A percentile compares a stretch with the other conserved stretches of the same genome.
Evolutionary conservation across 1,284 basidiomycete species (phyloP).

Genomic region (Pyrrhoderma lamaoense): DNA sequence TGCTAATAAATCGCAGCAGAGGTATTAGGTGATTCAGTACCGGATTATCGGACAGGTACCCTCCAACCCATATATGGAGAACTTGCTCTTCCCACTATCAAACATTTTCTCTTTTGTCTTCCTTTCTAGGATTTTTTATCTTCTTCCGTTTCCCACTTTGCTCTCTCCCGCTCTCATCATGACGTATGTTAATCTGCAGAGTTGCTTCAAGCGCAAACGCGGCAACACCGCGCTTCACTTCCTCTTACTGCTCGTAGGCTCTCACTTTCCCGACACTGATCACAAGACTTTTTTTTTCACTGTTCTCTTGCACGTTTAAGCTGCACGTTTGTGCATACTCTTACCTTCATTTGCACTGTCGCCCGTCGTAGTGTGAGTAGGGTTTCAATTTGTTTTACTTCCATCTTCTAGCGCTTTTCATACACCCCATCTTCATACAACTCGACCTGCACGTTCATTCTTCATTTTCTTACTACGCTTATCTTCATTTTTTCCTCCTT

Average conservation of each 20-base stretch:
- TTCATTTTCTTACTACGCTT: too few relatives aligned
- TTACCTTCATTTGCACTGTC: background rate
- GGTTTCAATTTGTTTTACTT: too few relatives aligned
- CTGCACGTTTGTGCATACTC: background rate
- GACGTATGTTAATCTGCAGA: background rate
- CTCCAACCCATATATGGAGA: background rate
- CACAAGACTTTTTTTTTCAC: background rate
- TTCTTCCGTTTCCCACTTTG: background rate
- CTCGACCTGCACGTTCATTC: background rate
- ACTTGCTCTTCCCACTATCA: background rate
- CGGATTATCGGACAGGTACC: too few relatives aligned
- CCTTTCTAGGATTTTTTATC: background rate
- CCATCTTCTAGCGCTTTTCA: background rate
- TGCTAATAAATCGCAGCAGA: too few relatives aligned
- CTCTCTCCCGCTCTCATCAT: background rate
- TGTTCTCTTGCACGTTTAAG: background rate
- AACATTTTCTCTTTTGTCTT: slow-evolving; percentile 1
- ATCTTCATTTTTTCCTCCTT: too few relatives aligned
- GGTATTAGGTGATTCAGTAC: too few relatives aligned
- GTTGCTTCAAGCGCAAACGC: background rate
- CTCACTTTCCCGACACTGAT: background rate
- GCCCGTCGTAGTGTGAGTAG: background rate
- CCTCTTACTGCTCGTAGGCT: background rate
- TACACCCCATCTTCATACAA: background rate
- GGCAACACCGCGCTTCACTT: background rate